Evolutionary conservation across 306 rosid genomes (phyloP), one percentile per base, ranked within the genome.

Genomic region (Delonix regia): DNA sequence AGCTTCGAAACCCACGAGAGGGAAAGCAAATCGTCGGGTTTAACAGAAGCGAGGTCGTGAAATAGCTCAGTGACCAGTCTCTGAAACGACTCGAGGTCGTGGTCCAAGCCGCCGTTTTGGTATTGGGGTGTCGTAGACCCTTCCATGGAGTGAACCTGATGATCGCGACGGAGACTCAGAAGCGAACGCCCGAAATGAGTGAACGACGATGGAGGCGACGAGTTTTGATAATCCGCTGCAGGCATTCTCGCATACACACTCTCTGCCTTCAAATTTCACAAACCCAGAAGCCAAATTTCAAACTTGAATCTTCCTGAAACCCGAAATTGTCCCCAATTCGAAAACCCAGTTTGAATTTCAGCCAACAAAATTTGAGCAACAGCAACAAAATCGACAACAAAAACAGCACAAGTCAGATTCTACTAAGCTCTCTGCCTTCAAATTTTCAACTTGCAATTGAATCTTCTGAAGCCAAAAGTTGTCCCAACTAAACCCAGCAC

Each of bases 1-100:
- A 94, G 97, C 85, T 86, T 89, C 33, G 86, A 78, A 18, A 92
- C 75, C 99, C 99, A 92, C 0, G 83, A 51, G 39, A 94, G 87
- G 1, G 99, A 90, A 24, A 94, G 87, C 59, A 92, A 66, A 0
- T 92, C 90, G 0, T 75, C 87, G 0, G 75, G 34, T 4, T 64
- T 75, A 36, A 64, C 76, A 0, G 88, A 80, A 1, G 86, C 81
- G 42, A 94, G 81, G 27, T 87, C 87, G 11, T 49, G 73, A 52
- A 94, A 87, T 24, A 87, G 80, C 25, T 83, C 87, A 3, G 88
- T 73, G 19, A 92, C 88, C 6, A 86, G 85, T 53, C 65, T 82
- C 81, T 92, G 99, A 77, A 94, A 94, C 5, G 81, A 55, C 16
- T 89, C 91, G 60, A 92, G 92, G 49, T 90, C 97, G 1, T 61